Conservation (phyloP, 352 stramenopile genomes). For the Pythium oligandrum region DNA sequence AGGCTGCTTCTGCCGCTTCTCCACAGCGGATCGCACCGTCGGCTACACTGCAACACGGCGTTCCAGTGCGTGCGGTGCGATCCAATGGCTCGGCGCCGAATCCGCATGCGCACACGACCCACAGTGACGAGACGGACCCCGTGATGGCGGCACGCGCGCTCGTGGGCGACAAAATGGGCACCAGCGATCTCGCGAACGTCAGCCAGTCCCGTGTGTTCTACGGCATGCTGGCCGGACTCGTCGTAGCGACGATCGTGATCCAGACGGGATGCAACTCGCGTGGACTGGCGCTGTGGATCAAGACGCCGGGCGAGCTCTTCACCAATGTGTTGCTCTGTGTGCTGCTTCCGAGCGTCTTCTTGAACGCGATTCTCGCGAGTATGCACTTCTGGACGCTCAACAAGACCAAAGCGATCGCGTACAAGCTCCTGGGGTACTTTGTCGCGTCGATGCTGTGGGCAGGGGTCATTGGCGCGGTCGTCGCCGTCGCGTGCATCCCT, state of each 20-base stretch:
- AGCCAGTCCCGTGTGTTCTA: conserved; percentile 11
- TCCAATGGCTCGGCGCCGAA: too few relatives aligned
- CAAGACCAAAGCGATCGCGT: conserved; percentile 28
- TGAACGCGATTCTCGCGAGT: conserved; percentile 38
- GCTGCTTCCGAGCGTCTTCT: conserved; percentile 30
- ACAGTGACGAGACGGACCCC: too few relatives aligned
- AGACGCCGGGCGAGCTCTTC: conserved; percentile 32
- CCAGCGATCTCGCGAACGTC: conserved; percentile 20
- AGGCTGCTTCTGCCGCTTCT: too few relatives aligned
- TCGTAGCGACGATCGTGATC: conserved; percentile 18
- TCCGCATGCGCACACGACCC: too few relatives aligned
- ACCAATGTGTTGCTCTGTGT: conserved; percentile 32
- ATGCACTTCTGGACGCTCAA: conserved; percentile 39
- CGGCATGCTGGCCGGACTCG: conserved; percentile 14
- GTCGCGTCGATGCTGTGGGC: conserved; percentile 31
- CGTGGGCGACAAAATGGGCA: conserved; percentile 8
- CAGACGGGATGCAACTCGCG: conserved; percentile 14
- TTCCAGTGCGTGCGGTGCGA: too few relatives aligned
- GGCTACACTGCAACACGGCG: too few relatives aligned
- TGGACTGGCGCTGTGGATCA: conserved; percentile 14
- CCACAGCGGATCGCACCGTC: too few relatives aligned
- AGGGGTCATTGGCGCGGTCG: conserved; percentile 40
- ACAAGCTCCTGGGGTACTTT: conserved; percentile 30
- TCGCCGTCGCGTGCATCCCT: conserved; percentile 31
- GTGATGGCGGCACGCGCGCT: conserved; percentile 10